Base-by-base conservation (phyloP, 495 filamentous ascomycete genomes). In the Usnea hakonensis region DNA sequence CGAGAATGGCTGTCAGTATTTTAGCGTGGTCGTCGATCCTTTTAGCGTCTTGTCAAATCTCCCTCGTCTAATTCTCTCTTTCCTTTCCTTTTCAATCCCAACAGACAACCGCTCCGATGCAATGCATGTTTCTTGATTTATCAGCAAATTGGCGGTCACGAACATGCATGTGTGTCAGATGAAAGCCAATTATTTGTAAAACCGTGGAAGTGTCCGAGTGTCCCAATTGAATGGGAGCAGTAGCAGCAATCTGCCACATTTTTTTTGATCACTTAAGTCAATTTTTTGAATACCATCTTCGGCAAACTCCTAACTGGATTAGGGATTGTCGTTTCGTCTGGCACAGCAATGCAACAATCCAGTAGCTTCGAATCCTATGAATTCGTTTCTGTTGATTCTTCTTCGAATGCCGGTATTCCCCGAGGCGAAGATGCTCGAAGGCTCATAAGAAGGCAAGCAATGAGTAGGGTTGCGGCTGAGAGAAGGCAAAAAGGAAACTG, bases 371-470 rank as follows among this genome's bases (percentile, higher is more conserved):
- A 16, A 1, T 50, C 46, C 7, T 63, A 46, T 40, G 28, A 33
- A 8, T 63, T 63, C 61, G 55, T 74, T 61, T 63, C 58, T 54
- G 55, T 74, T 61, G 68, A 69, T 62, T 71, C 68, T 35, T 53
- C 60, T 17, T 50, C 26, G 4, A 62, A 67, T 43, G 69, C 72
- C 14, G 64, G 57, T 6, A 55, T 68, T 14, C 68, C 70, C n/a
- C 57, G 59, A n/a, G 65, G 68, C 60, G 55, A 63, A 13, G 67
- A 62, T 5, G 48, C 67, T 19, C 69, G 71, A 21, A 65, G 55
- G 16, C 41, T 70, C 37, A 74, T 76, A 58, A 72, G 74, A 2
- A 73, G 68, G 62, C 74, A 72, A 61, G 74, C 74, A 21, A 76
- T 76, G 74, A 64, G 62, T 55, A 72, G 72, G 54, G 71, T 67